These are phyloP conservation scores for Erythrobasidium yunnanense DNA, from an alignment of 768 basidiomycete genomes.

Conservation along the genomic window DNA sequence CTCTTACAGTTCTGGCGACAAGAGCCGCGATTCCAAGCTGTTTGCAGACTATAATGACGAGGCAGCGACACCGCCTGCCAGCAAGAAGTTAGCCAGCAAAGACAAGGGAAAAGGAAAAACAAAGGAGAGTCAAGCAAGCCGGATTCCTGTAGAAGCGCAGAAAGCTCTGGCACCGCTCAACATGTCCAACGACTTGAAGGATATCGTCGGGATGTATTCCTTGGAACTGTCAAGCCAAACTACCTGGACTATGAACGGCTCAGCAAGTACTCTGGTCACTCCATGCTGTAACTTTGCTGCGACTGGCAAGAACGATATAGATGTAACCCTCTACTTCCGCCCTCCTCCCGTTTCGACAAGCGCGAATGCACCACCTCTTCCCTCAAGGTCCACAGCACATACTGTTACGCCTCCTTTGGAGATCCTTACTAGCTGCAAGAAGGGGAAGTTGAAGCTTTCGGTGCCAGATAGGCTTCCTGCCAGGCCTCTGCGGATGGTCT, in stretches of 20 bases:
- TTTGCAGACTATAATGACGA: no score
- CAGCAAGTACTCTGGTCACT: background rate
- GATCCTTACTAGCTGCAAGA: conserved; percentile 12
- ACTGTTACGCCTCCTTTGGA: conserved; percentile 8
- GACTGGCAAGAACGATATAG: conserved; percentile 8
- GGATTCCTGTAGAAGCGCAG: conserved; percentile 18
- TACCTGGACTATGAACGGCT: background rate
- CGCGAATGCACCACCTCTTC: background rate
- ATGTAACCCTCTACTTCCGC: conserved; percentile 22
- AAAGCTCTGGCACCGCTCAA: conserved; percentile 22
- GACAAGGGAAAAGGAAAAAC: no score
- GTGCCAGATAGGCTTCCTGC: conserved; percentile 5
- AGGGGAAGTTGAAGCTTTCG: conserved; percentile 4
- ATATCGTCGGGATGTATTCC: conserved; percentile 5
- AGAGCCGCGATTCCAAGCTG: no score
- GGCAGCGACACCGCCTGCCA: no score
- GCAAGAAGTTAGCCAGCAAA: no score
- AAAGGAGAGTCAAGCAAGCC: no score
- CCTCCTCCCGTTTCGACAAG: background rate
- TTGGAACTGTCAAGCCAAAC: conserved; percentile 3
- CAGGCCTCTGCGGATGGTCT: conserved; percentile 4
- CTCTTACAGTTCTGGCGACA: no score
- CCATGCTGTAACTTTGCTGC: background rate
- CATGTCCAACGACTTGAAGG: conserved; percentile 6
- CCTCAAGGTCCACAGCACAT: background rate